phyloP scores from a whole-genome alignment of 2,329 filamentous ascomycete genomes.

The Endothia cerciana region DNA sequence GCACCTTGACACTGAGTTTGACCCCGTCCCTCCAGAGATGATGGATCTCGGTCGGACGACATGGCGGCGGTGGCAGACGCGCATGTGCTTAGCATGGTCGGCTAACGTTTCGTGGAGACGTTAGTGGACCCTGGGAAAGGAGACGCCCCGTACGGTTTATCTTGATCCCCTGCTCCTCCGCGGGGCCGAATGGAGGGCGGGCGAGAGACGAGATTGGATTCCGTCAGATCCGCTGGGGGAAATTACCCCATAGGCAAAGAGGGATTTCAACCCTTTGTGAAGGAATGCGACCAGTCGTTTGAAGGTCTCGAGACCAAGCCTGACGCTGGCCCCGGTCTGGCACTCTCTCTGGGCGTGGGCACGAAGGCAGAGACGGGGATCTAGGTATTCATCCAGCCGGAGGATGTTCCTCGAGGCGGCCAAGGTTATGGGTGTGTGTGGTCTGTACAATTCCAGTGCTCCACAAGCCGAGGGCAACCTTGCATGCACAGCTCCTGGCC shows the following conservation, averaged over 20 bases:
- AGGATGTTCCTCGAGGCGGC: neutral
- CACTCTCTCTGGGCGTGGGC: neutral
- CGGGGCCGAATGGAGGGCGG: slow-evolving; percentile 15
- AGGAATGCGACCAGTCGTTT: slow-evolving; percentile 17
- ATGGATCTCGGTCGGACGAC: slow-evolving; percentile 33
- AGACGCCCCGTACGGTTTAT: slow-evolving; percentile 29
- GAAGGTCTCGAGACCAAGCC: slow-evolving; percentile 1
- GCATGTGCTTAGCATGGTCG: slow-evolving; percentile 42
- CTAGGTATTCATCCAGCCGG: neutral
- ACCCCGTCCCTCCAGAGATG: slow-evolving; percentile 31
- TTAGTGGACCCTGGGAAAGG: slow-evolving; percentile 31
- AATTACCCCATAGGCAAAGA: slow-evolving; percentile 9
- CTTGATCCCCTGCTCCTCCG: slow-evolving; percentile 23
- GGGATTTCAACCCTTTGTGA: slow-evolving; percentile 10
- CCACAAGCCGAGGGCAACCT: slow-evolving; percentile 11
- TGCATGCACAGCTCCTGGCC: neutral
- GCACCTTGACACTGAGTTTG: slow-evolving; percentile 8
- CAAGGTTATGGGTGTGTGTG: neutral
- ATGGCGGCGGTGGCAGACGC: slow-evolving; percentile 33
- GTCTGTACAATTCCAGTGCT: slow-evolving; percentile 8
- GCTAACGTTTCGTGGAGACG: slow-evolving; percentile 41
- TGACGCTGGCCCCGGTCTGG: neutral
- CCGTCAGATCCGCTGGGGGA: slow-evolving; percentile 24
- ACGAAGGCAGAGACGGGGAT: neutral
- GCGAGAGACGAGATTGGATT: slow-evolving; percentile 28